phyloP scores from a whole-genome alignment of 75 land plant genomes.

The Selaginella tamariscina region DNA sequence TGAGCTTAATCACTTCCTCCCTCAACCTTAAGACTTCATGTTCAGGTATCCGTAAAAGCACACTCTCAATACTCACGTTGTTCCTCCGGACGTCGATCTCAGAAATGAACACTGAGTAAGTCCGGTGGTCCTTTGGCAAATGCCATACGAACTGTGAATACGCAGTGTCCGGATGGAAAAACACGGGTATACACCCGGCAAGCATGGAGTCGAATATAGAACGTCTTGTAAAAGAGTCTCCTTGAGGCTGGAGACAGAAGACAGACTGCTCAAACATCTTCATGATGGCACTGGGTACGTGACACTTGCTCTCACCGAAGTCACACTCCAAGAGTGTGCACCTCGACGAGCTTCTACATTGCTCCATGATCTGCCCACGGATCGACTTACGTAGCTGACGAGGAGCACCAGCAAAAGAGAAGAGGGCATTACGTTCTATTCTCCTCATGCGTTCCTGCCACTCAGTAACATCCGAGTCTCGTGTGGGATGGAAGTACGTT shows the following conservation, averaged over 20 bases:
- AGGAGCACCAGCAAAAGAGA: conserved; percentile 92
- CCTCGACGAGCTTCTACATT: not conserved
- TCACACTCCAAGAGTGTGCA: conserved; percentile 16
- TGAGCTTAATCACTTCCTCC: conserved; percentile 29
- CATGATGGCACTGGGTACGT: conserved; percentile 5
- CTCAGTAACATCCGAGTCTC: conserved; percentile 46
- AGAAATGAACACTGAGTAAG: conserved; percentile 16
- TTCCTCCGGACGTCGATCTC: not conserved
- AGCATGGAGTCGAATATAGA: conserved; percentile 16
- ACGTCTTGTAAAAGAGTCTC: conserved; percentile 8
- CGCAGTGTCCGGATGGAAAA: conserved; percentile 9
- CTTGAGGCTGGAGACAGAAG: conserved; percentile 19
- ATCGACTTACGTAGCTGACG: conserved; percentile 21
- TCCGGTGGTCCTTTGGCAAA: conserved; percentile 17
- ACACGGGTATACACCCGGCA: conserved; percentile 17
- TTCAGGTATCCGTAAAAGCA: not conserved
- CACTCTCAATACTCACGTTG: conserved; percentile 1
- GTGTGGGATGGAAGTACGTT: conserved; percentile 92
- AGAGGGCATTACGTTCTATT: conserved; percentile 43
- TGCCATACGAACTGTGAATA: conserved; percentile 20
- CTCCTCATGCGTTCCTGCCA: conserved; percentile 77
- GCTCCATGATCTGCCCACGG: conserved; percentile 13
- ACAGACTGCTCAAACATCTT: conserved; percentile 12
- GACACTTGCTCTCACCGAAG: conserved; percentile 2
- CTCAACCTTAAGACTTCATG: conserved; percentile 10